A percentile compares a stretch with the other conserved stretches of the same genome.
phyloP scores from a whole-genome alignment of 345 rosid species.

The Salix caprea region DNA sequence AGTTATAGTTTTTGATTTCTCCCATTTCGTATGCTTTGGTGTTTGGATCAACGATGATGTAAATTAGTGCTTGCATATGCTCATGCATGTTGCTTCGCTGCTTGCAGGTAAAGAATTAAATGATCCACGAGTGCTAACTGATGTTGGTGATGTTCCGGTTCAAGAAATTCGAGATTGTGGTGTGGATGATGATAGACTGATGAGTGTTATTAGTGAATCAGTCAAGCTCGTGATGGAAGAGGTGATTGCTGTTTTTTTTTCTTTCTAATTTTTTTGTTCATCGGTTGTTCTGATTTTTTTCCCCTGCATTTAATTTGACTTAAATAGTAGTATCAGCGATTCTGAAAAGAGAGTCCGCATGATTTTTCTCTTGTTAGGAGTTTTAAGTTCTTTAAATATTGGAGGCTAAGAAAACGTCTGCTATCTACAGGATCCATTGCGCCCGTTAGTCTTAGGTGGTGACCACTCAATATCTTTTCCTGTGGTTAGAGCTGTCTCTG shows the following conservation, averaged over 20 bases:
- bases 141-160: slow-evolving; percentile 95
- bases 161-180: slow-evolving; percentile 98
- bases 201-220: slow-evolving; percentile 82
- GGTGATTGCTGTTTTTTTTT: slow-evolving; percentile 30
- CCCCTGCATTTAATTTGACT: neutral
- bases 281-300: neutral
- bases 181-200: slow-evolving; percentile 86
- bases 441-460: slow-evolving; percentile 89
- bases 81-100: neutral
- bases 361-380: neutral
- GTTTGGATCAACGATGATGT: neutral
- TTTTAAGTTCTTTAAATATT: neutral
- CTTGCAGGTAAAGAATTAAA: slow-evolving; percentile 74
- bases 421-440: slow-evolving; percentile 60
- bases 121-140: slow-evolving; percentile 88
- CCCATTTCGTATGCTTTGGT: neutral
- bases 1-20: neutral
- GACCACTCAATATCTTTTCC: slow-evolving; percentile 95
- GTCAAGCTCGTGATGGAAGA: slow-evolving; percentile 91
- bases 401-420: neutral
- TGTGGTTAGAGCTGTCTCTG: slow-evolving; percentile 86
- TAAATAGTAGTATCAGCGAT: neutral
- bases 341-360: neutral
- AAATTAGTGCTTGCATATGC: neutral
- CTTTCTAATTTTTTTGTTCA: neutral